A percentile compares a stretch with the other conserved stretches of the same genome.
phyloP scores from a whole-genome alignment of 2,329 filamentous ascomycete genomes.

The Colletotrichum godetiae region DNA sequence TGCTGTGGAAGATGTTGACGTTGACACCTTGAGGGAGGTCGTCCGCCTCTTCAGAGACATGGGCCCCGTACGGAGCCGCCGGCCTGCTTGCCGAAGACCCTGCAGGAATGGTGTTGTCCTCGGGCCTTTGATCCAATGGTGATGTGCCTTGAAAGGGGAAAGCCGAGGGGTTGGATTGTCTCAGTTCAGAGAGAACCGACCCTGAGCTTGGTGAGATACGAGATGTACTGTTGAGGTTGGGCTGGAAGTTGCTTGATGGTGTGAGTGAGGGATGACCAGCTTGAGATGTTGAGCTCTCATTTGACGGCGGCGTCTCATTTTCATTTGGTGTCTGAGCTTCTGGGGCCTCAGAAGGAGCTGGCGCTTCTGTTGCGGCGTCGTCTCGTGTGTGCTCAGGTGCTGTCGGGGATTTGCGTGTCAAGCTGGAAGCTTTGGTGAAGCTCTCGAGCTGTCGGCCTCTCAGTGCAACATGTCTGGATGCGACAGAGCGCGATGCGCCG shows the following conservation, averaged over 20 bases:
- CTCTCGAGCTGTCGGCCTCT: slow-evolving; percentile 65
- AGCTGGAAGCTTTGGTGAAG: slow-evolving; percentile 59
- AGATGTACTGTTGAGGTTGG: slow-evolving; percentile 1
- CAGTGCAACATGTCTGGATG: slow-evolving; percentile 70
- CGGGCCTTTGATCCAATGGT: not conserved
- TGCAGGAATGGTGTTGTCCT: not conserved
- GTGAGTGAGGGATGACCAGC: slow-evolving; percentile 28
- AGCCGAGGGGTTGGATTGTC: slow-evolving; percentile 19
- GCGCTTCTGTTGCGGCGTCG: not conserved
- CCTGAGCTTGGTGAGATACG: slow-evolving; percentile 18
- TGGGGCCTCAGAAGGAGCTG: not conserved
- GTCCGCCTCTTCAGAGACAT: slow-evolving; percentile 39
- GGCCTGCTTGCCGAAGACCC: not conserved
- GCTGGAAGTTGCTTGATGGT: slow-evolving; percentile 1
- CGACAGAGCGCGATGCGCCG: slow-evolving; percentile 76
- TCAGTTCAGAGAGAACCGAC: slow-evolving; percentile 31
- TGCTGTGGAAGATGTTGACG: slow-evolving; percentile 61
- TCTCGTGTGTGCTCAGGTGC: slow-evolving; percentile 10
- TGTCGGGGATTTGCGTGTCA: slow-evolving; percentile 41
- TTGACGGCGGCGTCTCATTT: not conserved
- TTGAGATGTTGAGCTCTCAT: not conserved
- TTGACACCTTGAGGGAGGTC: slow-evolving; percentile 55
- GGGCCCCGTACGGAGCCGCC: not conserved
- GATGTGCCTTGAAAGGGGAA: slow-evolving; percentile 31
- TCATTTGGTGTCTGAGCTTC: not conserved